These are phyloP conservation scores for Candida koratica DNA, from an alignment of 805 yeast species.

Conservation along the genomic window DNA sequence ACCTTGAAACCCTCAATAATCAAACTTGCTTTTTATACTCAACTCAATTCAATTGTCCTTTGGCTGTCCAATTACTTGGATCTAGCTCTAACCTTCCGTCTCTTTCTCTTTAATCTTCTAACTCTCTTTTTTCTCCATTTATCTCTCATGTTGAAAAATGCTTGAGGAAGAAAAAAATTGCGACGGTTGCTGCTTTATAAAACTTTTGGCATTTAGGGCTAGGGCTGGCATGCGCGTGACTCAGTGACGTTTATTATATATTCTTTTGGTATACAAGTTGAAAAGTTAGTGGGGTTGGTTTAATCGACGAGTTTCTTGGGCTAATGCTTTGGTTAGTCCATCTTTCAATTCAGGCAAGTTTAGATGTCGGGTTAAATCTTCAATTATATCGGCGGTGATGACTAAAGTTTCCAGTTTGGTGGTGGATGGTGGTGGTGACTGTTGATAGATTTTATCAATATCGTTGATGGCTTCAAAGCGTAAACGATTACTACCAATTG, in stretches of 20 bases:
- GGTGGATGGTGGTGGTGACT: conserved; percentile 6
- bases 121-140: conserved; percentile 99
- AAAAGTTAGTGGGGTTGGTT: too few relatives aligned
- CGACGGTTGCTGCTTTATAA: too few relatives aligned
- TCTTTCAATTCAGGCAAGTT: conserved; percentile 43
- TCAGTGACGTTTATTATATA: too few relatives aligned
- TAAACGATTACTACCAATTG: conserved; percentile 21
- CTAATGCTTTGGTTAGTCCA: conserved; percentile 48
- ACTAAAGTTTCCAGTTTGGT: conserved; percentile 33
- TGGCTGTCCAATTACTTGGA: conserved; percentile 78
- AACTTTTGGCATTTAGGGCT: too few relatives aligned
- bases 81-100: conserved; percentile 99
- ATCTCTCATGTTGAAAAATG: conserved; percentile 69
- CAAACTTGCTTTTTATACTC: too few relatives aligned
- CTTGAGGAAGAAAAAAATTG: conserved; percentile 17
- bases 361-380: conserved; percentile 41
- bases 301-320: conserved; percentile 45
- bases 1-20: too few relatives aligned
- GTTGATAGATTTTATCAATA: conserved; percentile 20
- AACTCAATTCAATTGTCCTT: conserved; percentile 1
- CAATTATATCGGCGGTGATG: conserved; percentile 44
- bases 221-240: too few relatives aligned
- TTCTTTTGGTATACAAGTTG: too few relatives aligned
- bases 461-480: conserved; percentile 15
- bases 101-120: conserved; percentile 99